Conservation (phyloP, 148 eudicot species). For the Spergularia bocconei region DNA sequence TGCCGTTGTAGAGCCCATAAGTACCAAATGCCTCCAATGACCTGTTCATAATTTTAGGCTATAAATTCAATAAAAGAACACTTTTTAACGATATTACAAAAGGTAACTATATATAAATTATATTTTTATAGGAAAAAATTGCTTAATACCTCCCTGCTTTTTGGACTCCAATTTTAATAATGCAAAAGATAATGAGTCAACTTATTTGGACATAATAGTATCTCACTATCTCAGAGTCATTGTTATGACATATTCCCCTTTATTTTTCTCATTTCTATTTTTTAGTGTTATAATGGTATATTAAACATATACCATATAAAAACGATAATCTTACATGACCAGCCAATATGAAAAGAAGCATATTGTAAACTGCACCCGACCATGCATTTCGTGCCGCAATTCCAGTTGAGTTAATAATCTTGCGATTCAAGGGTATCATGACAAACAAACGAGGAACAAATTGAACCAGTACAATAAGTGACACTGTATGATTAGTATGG, state of each 20-base stretch:
- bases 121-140: too few relatives aligned
- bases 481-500: slow-evolving; percentile 54
- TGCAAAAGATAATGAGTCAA: too few relatives aligned
- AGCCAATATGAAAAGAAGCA: slow-evolving; percentile 69
- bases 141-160: too few relatives aligned
- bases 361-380: slow-evolving; percentile 88
- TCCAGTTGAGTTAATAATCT: slow-evolving; percentile 73
- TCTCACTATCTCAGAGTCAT: too few relatives aligned
- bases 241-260: neutral
- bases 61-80: too few relatives aligned
- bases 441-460: slow-evolving; percentile 73
- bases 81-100: too few relatives aligned
- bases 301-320: neutral
- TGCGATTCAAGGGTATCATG: slow-evolving; percentile 67
- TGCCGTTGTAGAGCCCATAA: slow-evolving; percentile 70
- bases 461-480: slow-evolving; percentile 66
- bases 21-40: slow-evolving; percentile 80
- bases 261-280: neutral
- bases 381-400: slow-evolving; percentile 75
- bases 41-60: slow-evolving; percentile 34
- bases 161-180: too few relatives aligned
- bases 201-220: too few relatives aligned
- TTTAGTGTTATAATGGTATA: too few relatives aligned
- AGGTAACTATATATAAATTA: too few relatives aligned
- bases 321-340: slow-evolving; percentile 58